A percentile compares a stretch with the other conserved stretches of the same genome.
These are phyloP conservation scores for Colletotrichum sidae DNA, from an alignment of 2,329 filamentous ascomycete genomes.

Conservation along the genomic window DNA sequence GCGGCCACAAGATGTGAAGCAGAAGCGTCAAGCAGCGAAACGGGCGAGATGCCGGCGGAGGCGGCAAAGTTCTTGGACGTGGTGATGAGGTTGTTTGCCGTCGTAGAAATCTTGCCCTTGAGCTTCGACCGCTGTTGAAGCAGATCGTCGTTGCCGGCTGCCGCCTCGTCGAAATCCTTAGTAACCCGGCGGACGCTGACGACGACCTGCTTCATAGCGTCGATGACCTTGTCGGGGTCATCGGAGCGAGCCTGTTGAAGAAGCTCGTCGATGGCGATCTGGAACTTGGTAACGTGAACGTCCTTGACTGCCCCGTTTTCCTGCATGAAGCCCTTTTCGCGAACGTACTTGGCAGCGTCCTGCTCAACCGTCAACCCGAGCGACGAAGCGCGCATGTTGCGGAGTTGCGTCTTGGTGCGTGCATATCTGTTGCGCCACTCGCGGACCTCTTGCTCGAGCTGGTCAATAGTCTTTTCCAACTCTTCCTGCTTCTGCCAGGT, in stretches of 20 bases:
- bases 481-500: constrained; percentile 86
- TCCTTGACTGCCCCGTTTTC: constrained; percentile 87
- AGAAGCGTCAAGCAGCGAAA: constrained; percentile 93
- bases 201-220: constrained; percentile 89
- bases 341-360: constrained; percentile 75
- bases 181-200: constrained; percentile 86
- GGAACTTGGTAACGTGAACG: constrained; percentile 93
- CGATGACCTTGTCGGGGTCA: constrained; percentile 80
- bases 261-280: constrained; percentile 92
- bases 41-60: constrained; percentile 85
- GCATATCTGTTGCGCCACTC: constrained; percentile 94
- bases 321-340: constrained; percentile 75
- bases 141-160: constrained; percentile 63
- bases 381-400: constrained; percentile 83
- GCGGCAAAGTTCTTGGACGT: constrained; percentile 91
- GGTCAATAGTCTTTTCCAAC: constrained; percentile 78
- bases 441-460: constrained; percentile 84
- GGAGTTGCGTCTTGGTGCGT: constrained; percentile 86
- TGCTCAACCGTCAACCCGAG: constrained; percentile 77
- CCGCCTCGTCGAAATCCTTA: constrained; percentile 77
- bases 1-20: constrained; percentile 89
- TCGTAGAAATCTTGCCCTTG: constrained; percentile 87
- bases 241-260: constrained; percentile 80
- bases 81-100: constrained; percentile 95
- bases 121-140: constrained; percentile 74